Evolutionary conservation across 352 stramenopile species (phyloP).

Genomic region (Pythium rishiriense): DNA sequence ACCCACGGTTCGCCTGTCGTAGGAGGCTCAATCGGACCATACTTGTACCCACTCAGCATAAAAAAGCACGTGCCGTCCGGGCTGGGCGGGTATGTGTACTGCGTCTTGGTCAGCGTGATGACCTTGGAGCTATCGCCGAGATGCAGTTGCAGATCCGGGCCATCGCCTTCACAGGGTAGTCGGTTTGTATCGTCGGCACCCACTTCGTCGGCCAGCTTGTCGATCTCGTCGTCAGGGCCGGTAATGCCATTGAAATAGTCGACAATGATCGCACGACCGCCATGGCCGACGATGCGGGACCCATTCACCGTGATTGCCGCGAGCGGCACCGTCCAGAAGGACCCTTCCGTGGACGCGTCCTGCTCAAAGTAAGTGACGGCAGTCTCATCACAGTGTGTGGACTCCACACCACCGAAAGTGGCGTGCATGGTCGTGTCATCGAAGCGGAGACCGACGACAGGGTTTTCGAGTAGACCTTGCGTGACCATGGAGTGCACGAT

Average conservation of each 20-base stretch:
- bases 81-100: conserved; percentile 10
- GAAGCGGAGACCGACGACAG: conserved; percentile 2
- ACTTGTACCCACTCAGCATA: not conserved
- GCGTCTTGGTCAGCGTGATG: conserved; percentile 9
- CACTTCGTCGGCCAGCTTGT: conserved; percentile 5
- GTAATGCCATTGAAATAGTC: not conserved
- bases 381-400: not conserved
- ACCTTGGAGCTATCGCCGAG: not conserved
- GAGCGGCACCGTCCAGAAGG: conserved; percentile 9
- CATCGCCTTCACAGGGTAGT: not conserved
- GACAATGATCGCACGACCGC: not conserved
- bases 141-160: not conserved
- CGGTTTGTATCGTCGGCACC: not conserved
- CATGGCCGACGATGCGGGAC: not conserved
- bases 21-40: not conserved
- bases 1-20: conserved; percentile 4
- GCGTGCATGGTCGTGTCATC: not conserved
- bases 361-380: conserved; percentile 3
- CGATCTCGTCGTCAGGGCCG: conserved; percentile 7
- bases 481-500: conserved; percentile 8
- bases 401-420: conserved; percentile 14
- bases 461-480: conserved; percentile 3
- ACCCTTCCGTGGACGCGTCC: not conserved
- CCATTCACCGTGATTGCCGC: conserved; percentile 1
- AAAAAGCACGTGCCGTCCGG: conserved; percentile 6